Evolutionary conservation across 1,284 basidiomycete genomes (phyloP).

Genomic region (Pseudozyma tsukubaensis): DNA sequence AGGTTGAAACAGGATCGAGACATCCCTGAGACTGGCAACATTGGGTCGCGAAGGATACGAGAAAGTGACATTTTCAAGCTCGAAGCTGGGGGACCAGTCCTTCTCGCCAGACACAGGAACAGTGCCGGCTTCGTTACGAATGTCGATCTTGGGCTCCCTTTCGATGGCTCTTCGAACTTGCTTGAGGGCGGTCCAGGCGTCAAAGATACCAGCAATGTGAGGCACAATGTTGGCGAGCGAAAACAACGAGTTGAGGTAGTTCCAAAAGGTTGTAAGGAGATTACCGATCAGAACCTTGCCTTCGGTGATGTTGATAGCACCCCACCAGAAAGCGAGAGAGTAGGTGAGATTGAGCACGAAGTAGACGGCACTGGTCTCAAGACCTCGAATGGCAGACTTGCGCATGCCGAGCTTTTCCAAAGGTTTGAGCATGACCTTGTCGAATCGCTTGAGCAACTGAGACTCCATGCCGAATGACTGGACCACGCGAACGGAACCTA

Average conservation of each 20-base stretch:
- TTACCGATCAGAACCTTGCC: constrained; percentile 48
- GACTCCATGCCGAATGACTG: constrained; percentile 70
- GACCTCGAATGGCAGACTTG: constrained; percentile 62
- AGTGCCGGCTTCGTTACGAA: constrained; percentile 51
- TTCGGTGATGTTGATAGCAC: constrained; percentile 50
- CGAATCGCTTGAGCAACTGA: constrained; percentile 66
- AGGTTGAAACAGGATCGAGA: constrained; percentile 51
- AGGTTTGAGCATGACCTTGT: constrained; percentile 65
- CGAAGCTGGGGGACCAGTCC: constrained; percentile 51
- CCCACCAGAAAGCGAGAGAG: constrained; percentile 61
- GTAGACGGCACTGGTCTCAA: constrained; percentile 58
- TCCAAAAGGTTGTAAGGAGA: constrained; percentile 64
- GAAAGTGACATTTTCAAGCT: constrained; percentile 61
- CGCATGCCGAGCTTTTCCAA: constrained; percentile 65
- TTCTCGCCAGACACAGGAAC: constrained; percentile 19
- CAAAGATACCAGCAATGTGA: constrained; percentile 60
- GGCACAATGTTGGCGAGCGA: constrained; percentile 63
- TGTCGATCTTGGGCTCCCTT: constrained; percentile 61
- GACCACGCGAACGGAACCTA: constrained; percentile 70
- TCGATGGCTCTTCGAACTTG: constrained; percentile 62
- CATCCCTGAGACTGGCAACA: constrained; percentile 53
- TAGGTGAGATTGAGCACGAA: constrained; percentile 57
- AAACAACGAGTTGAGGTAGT: constrained; percentile 64
- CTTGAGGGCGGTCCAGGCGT: constrained; percentile 52
- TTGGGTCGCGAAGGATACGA: constrained; percentile 62